Base-by-base conservation (phyloP, 1,284 basidiomycete genomes). In the Irpex rosettiformis region DNA sequence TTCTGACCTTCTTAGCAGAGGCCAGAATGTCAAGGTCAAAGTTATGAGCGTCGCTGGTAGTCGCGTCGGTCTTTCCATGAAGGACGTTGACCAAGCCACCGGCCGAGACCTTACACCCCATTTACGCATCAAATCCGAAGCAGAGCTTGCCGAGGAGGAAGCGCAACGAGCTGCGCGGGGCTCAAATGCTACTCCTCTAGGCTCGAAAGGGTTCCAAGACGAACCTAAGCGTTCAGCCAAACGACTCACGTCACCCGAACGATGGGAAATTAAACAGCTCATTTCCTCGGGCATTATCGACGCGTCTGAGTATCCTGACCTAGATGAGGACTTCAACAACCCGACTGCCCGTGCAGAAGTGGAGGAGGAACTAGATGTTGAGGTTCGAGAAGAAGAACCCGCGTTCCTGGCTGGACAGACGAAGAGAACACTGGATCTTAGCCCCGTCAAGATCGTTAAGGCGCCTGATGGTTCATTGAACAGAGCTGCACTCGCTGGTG, bases 241-340 rank as follows among this genome's bases (percentile, higher is more conserved):
- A 71, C 86, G 97, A 16, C 77, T 99, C 58, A 96, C 96, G 1
- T 96, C 93, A 25, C 97, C 97, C 0, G 97, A 99, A 73, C 86
- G 97, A 22, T 99, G 96, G 94, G 97, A 99, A 77, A 93, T 99
- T 73, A 98, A 98, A 73, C 97, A 99, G 73, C 85, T 99, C 60
- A 98, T 99, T 62, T 94, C 97, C 0, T 97, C 94, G 43, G 97
- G 97, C 52, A 92, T 89, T 4, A 85, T 98, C 51, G 88, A 90
- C 66, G 91, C 96, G 5, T 89, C 93, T 10, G 97, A 99, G 74
- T 98, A 98, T 69, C 96, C 96, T 2, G 95, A 99, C 60, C 79
- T 99, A 28, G 92, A 98, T 65, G 96, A 98, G 66, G 94, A 97
- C 67, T 87, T 93, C 68, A 82, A 77, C 60, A 88, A 89, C 64